Evolutionary conservation across 2,329 filamentous ascomycete species (phyloP).

Genomic region (Elsinoe ampelina): DNA sequence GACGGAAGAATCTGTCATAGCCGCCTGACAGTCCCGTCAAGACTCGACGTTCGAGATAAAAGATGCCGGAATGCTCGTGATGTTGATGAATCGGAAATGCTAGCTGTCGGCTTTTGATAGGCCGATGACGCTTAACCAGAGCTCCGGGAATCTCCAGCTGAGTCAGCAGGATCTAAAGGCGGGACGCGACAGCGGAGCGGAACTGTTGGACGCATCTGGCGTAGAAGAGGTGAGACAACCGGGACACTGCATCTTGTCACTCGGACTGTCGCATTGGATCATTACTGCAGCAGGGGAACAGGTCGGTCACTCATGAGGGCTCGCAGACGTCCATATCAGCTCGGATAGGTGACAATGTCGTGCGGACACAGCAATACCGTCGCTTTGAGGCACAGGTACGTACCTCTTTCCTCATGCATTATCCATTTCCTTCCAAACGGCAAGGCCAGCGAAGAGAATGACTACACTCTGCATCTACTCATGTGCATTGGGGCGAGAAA

Average conservation of each 20-base stretch:
- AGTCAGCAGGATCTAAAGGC: not conserved
- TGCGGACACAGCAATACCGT: not conserved
- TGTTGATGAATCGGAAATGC: not conserved
- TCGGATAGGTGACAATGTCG: conserved; percentile 9
- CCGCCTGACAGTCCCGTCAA: conserved; percentile 21
- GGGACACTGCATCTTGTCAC: not conserved
- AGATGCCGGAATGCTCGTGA: not conserved
- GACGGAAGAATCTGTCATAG: conserved; percentile 26
- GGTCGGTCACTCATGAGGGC: not conserved
- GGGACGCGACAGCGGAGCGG: conserved; percentile 3
- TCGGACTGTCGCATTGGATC: not conserved
- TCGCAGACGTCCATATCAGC: not conserved
- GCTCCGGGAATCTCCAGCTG: not conserved
- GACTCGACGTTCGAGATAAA: not conserved
- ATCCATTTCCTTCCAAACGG: not conserved
- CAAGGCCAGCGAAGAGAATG: no score
- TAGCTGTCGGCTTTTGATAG: conserved; percentile 3
- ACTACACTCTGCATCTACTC: no score
- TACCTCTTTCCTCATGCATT: not conserved
- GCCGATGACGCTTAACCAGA: conserved; percentile 8
- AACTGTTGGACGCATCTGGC: not conserved
- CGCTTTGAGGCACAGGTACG: conserved; percentile 4
- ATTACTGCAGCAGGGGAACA: no score
- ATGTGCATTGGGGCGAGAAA: not conserved
- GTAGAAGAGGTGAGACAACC: not conserved